Evolutionary conservation across 768 basidiomycete genomes (phyloP).

Genomic region (Gelatoporia subvermispora): DNA sequence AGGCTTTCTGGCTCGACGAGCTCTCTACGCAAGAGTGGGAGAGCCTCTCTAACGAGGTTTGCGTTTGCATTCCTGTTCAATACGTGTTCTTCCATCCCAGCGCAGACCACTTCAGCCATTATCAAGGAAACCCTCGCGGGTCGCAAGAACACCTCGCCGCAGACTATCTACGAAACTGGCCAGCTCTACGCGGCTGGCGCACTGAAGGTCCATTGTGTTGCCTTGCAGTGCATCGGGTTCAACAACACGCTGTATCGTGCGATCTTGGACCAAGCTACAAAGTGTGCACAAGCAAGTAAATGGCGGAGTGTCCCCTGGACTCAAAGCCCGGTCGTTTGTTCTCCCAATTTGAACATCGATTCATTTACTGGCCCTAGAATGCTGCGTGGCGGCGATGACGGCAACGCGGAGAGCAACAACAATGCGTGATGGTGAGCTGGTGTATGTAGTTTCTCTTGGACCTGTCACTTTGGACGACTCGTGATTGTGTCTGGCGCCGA

Average conservation of each 20-base stretch:
- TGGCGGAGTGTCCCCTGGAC: constrained; percentile 18
- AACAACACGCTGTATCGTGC: constrained; percentile 60
- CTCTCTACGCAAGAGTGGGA: constrained; percentile 67
- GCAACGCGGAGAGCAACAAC: too few relatives aligned
- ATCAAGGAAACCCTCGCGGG: constrained; percentile 68
- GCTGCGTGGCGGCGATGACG: too few relatives aligned
- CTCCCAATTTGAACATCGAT: too few relatives aligned
- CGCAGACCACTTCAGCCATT: constrained; percentile 58
- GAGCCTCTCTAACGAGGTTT: constrained; percentile 58
- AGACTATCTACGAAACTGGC: constrained; percentile 68
- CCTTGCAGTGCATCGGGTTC: constrained; percentile 74
- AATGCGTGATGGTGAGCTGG: too few relatives aligned
- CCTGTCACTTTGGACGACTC: too few relatives aligned
- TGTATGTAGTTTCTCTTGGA: too few relatives aligned
- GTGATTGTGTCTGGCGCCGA: too few relatives aligned
- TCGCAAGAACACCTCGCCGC: constrained; percentile 73
- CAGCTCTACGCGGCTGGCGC: constrained; percentile 74
- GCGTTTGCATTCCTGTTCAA: constrained; percentile 1
- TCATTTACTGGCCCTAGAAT: too few relatives aligned
- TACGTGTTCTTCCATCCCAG: not conserved
- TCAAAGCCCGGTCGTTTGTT: too few relatives aligned
- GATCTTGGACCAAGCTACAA: constrained; percentile 58
- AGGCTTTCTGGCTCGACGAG: constrained; percentile 58
- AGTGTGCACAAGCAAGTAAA: constrained; percentile 30
- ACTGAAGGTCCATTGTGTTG: constrained; percentile 68